Evolutionary conservation across 192 early-diverging fungal genomes (phyloP), one percentile per base, ranked within the genome.

Genomic region (Funneliformis mosseae): DNA sequence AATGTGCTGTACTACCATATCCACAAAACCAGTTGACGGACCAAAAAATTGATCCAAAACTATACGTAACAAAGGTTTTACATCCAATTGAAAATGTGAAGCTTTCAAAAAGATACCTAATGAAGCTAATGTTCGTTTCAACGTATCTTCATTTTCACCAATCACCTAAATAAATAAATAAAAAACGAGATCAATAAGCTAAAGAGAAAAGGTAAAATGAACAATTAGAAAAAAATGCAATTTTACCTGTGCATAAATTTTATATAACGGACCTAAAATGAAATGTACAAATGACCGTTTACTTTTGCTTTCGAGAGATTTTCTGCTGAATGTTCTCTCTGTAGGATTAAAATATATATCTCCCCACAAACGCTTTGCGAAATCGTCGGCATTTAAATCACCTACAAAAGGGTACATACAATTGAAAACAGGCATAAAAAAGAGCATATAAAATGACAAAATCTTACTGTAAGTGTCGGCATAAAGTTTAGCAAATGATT

Each of bases 311-410:
- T 85, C 88, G 16, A 88, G 60, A 27, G 93, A 85, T 83, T 91
- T 93, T 43, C 94, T 92, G 59, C 91, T 87, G 84, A 99, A 99
- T 4, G 90, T 92, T 33, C 95, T 89, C 16, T 89, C 92, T n/a
- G 90, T 88, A 0, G 89, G 80, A 81, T 97, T 91, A 84, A 93
- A 97, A 86, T 93, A 97, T 42, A 99, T 90, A 83, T 99, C 96
- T 45, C 98, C 98, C 98, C 98, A 99, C 21, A 99, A 87, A 14
- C 97, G 95, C 85, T 91, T 89, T 3, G 96, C 94, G 78, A 99
- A 95, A 21, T 93, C 94, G 25, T 92, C 88, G 12, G 91, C 83
- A 80, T 95, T 92, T 68, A 96, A 78, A 63, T 88, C 89, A 71
- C 84, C 90, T 85, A 79, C 25, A 69, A 33, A 74, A 23, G 59